Evolutionary conservation across 192 early-diverging fungal genomes (phyloP), one percentile per base, ranked within the genome.

Genomic region (Oehlia diaphana): DNA sequence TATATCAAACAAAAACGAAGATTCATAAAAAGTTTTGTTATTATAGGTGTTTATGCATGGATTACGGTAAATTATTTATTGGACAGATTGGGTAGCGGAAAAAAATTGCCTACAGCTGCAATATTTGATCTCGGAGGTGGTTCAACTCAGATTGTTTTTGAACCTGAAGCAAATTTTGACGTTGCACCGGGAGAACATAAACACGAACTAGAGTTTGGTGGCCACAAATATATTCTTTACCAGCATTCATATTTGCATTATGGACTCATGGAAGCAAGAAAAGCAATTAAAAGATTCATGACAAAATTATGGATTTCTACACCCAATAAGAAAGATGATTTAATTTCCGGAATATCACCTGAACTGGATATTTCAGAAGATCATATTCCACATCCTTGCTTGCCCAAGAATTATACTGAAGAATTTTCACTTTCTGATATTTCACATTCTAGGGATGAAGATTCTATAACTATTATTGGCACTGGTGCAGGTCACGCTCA

Each of bases 91-190:
- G 94, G 90, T 12, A 85, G 86, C 12, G 37, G 84, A 1, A 73
- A 85, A 78, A 84, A 84, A 26, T 72, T 67, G 9, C 82, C 85
- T 9, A 97, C 96, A 2, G 96, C 93, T 2, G 98, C 95, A 0
- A 92, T 96, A 35, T 92, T 99, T 90, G 98, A 99, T 82, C 88
- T 99, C 77, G 98, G 98, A 53, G 98, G 98, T 65, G 98, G 93
- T 4, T 97, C 95, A 28, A 99, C 98, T 9, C 97, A 99, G 85
- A 96, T 99, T 74, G 98, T 97, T 0, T 98, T 98, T 89, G 98
- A 98, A 83, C 97, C 97, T 0, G 82, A 85, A 42, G 21, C 72
- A 4, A 66, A 70, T 68, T 86, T 83, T 62, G 86, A 84, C 44
- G 78, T 84, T 9, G 83, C 81, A 9, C 80, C 88, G 12, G 96